Conservation (phyloP, 1,284 basidiomycete species). For the Wolfiporia cocos region DNA sequence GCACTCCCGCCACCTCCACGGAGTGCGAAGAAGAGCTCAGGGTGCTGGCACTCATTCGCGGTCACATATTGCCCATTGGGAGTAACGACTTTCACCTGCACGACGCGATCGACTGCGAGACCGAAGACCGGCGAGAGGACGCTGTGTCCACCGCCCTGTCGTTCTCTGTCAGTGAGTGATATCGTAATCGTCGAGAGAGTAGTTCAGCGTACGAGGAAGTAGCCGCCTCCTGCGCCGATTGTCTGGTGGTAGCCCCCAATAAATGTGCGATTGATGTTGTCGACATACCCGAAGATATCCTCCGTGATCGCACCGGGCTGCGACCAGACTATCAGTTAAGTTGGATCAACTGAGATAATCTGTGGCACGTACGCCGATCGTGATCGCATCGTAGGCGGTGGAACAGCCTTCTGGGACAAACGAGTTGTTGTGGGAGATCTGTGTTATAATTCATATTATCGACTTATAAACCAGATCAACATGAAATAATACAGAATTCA, state of each 20-base stretch:
- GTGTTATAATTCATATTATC: too few relatives aligned
- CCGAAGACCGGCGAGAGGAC: conserved; percentile 31
- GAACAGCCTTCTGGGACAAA: conserved; percentile 22
- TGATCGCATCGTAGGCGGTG: conserved; percentile 20
- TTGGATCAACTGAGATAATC: too few relatives aligned
- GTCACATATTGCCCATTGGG: conserved; percentile 24
- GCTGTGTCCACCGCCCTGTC: conserved; percentile 48
- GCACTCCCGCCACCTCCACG: conserved; percentile 23
- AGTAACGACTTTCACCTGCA: conserved; percentile 24
- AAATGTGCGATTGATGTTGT: conserved; percentile 25
- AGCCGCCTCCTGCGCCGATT: conserved; percentile 27
- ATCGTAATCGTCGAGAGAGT: too few relatives aligned
- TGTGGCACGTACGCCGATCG: conserved; percentile 21
- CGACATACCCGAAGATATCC: conserved; percentile 27
- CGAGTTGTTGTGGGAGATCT: conserved; percentile 16
- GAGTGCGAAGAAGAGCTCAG: conserved; percentile 30
- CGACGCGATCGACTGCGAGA: conserved; percentile 34
- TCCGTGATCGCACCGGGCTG: conserved; percentile 23
- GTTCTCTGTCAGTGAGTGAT: background rate
- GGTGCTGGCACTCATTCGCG: conserved; percentile 29
- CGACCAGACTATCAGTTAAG: background rate
- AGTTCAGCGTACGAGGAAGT: conserved; percentile 22
- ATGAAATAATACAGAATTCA: conserved; percentile 20
- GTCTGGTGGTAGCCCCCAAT: conserved; percentile 28
- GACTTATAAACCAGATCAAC: too few relatives aligned